Conservation (phyloP, 495 filamentous ascomycete species). For the Podospora pseudopauciseta region DNA sequence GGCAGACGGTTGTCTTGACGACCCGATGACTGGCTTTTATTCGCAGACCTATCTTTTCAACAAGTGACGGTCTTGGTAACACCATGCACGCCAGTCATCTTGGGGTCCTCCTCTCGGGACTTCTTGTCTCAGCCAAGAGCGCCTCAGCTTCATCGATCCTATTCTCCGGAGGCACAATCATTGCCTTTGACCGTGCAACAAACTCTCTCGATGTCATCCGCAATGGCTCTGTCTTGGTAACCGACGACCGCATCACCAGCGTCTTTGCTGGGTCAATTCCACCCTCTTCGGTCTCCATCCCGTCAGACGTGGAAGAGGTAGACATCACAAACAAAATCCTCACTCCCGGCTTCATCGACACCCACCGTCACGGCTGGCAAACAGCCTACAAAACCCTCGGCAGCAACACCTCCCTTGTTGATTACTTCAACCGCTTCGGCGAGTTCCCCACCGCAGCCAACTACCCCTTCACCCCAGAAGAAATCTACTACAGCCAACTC, state of each 20-base stretch:
- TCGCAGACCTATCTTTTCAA: too few relatives aligned
- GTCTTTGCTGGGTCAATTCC: constrained; percentile 20
- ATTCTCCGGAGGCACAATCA: constrained; percentile 42
- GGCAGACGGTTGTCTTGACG: too few relatives aligned
- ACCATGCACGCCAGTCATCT: too few relatives aligned
- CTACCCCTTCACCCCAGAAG: constrained; percentile 26
- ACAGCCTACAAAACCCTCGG: constrained; percentile 41
- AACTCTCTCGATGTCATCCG: constrained; percentile 38
- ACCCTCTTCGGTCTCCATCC: constrained; percentile 7
- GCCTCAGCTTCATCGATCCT: constrained; percentile 28
- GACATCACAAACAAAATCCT: constrained; percentile 47
- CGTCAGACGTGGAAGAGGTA: constrained; percentile 33
- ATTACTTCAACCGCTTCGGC: constrained; percentile 30
- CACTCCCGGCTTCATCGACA: constrained; percentile 52
- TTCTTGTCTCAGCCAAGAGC: too few relatives aligned
- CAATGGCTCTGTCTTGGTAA: constrained; percentile 39
- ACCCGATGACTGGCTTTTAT: too few relatives aligned
- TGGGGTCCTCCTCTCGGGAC: too few relatives aligned
- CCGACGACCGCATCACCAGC: constrained; percentile 37
- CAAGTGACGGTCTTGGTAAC: too few relatives aligned
- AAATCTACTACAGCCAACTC: constrained; percentile 42
- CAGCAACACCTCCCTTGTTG: constrained; percentile 33
- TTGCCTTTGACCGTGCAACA: constrained; percentile 36
- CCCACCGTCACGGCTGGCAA: constrained; percentile 53
- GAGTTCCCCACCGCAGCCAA: constrained; percentile 16